Conservation (phyloP, 1,284 basidiomycete species). For the Cryptococcus jaspeensis region DNA sequence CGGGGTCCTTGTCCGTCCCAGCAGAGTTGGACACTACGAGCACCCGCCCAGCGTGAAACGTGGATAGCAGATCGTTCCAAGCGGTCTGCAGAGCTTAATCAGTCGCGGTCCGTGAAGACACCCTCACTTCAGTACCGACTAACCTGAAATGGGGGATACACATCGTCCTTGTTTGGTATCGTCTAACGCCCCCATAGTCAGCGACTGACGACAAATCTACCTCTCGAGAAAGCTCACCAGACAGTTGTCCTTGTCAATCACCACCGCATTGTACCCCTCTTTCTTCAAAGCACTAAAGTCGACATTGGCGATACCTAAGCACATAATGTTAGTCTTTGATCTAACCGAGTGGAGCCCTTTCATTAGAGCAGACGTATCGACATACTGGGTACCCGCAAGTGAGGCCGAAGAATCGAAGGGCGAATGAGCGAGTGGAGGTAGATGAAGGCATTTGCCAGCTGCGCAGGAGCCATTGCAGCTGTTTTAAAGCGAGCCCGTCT, state of each 20-base stretch:
- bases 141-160: slow-evolving; percentile 71
- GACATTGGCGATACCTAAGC: slow-evolving; percentile 77
- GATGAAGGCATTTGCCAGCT: slow-evolving; percentile 64
- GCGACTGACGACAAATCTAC: not conserved
- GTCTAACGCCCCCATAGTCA: slow-evolving; percentile 63
- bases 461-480: slow-evolving; percentile 10
- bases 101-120: too few relatives aligned
- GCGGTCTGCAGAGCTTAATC: slow-evolving; percentile 57
- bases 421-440: slow-evolving; percentile 71
- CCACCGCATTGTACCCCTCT: slow-evolving; percentile 78
- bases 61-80: slow-evolving; percentile 69
- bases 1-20: slow-evolving; percentile 74
- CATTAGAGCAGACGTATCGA: slow-evolving; percentile 9
- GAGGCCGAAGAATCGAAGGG: slow-evolving; percentile 71
- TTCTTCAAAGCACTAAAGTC: slow-evolving; percentile 75
- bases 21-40: slow-evolving; percentile 93
- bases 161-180: slow-evolving; percentile 65
- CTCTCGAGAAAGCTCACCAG: slow-evolving; percentile 58
- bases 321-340: too few relatives aligned
- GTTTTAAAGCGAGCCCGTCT: too few relatives aligned
- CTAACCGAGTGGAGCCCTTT: not conserved
- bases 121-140: slow-evolving; percentile 30
- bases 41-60: slow-evolving; percentile 76
- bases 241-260: slow-evolving; percentile 98
- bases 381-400: slow-evolving; percentile 69